Evolutionary conservation across 345 rosid genomes (phyloP).

Genomic region (Leavenworthia alabamica): DNA sequence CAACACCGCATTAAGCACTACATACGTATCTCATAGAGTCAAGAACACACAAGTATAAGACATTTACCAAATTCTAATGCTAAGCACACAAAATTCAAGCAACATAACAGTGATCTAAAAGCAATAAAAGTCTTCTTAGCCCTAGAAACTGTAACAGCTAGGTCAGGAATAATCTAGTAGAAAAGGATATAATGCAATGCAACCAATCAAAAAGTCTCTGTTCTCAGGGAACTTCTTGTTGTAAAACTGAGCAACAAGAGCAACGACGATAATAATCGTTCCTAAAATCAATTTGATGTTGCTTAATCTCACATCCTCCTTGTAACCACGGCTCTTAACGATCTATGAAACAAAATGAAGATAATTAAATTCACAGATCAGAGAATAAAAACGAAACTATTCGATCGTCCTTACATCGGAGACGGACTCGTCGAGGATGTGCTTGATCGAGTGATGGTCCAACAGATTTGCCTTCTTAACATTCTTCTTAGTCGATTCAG

Average conservation of each 20-base stretch:
- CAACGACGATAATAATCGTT: conserved; percentile 55
- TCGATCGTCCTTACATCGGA: conserved; percentile 49
- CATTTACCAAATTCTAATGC: neutral
- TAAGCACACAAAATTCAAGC: neutral
- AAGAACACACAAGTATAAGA: conserved; percentile 39
- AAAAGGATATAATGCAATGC: conserved; percentile 91
- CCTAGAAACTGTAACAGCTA: too few relatives aligned
- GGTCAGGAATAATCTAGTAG: too few relatives aligned
- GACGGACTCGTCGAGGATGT: conserved; percentile 86
- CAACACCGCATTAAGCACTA: conserved; percentile 69
- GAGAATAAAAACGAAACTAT: too few relatives aligned
- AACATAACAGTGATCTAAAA: neutral
- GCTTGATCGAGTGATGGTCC: conserved; percentile 94
- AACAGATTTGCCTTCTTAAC: conserved; percentile 82
- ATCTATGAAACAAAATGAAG: conserved; percentile 37
- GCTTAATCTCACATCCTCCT: conserved; percentile 84
- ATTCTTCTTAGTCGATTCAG: conserved; percentile 48
- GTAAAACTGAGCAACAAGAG: conserved; percentile 96
- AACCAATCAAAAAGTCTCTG: conserved; percentile 66
- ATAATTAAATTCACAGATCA: neutral
- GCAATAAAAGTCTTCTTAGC: too few relatives aligned
- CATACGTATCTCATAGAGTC: conserved; percentile 86
- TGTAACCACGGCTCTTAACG: conserved; percentile 72
- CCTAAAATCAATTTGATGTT: conserved; percentile 69
- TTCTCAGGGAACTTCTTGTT: conserved; percentile 98